Conservation (phyloP, 805 yeast species). For the Cyberlindnera americana region DNA sequence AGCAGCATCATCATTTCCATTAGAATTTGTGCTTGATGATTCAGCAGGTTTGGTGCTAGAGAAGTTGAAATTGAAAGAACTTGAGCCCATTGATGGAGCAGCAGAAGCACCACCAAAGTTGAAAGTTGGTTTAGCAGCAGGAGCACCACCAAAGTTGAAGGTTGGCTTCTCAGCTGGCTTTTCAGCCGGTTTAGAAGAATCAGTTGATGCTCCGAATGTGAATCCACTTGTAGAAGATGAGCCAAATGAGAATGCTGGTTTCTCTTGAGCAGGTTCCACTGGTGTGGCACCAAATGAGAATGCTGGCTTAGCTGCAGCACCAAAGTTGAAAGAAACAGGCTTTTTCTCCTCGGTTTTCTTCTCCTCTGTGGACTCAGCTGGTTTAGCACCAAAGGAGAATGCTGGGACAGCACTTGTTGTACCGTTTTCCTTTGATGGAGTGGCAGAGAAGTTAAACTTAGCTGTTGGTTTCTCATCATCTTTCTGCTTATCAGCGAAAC, state of each 20-base stretch:
- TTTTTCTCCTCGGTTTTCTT: constrained; percentile 1
- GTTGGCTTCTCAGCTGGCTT: constrained; percentile 13
- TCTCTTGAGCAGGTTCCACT: constrained; percentile 5
- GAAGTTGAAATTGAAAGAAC: constrained; percentile 20
- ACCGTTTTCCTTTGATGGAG: constrained; percentile 19
- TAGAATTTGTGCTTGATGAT: constrained; percentile 15
- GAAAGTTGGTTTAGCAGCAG: constrained; percentile 25
- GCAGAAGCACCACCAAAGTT: constrained; percentile 23
- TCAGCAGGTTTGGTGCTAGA: constrained; percentile 19
- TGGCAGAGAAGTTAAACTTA: constrained; percentile 11
- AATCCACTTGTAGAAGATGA: constrained; percentile 25
- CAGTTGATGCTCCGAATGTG: constrained; percentile 23
- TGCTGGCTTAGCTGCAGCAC: background rate
- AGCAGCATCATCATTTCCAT: constrained; percentile 33
- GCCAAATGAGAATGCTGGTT: constrained; percentile 13
- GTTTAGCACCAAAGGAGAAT: constrained; percentile 4
- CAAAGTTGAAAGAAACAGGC: constrained; percentile 14
- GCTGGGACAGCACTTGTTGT: constrained; percentile 4
- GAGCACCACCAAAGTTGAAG: constrained; percentile 12
- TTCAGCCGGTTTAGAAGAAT: constrained; percentile 11
- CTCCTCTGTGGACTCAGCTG: constrained; percentile 5
- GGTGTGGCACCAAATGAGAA: constrained; percentile 5
- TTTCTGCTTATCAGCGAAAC: constrained; percentile 8
- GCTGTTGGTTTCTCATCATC: constrained; percentile 6
- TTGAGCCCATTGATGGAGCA: constrained; percentile 11